A percentile compares a stretch with the other conserved stretches of the same genome.
Conservation (phyloP, 495 filamentous ascomycete genomes). For the Tetracladium marchalianum region DNA sequence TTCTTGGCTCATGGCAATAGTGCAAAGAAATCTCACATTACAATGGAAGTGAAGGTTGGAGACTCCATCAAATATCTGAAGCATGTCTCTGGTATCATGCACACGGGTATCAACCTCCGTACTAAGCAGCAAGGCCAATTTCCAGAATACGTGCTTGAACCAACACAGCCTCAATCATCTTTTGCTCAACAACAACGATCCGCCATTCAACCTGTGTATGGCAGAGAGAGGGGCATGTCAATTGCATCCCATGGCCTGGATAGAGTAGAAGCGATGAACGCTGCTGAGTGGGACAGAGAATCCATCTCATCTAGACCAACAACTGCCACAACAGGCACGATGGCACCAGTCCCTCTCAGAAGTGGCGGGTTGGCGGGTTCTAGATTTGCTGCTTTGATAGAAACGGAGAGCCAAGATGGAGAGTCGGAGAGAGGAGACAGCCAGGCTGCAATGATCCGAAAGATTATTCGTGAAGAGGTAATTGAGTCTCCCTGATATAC, state of each 20-base stretch:
- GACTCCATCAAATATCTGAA: slow-evolving; percentile 15
- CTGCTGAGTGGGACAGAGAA: slow-evolving; percentile 11
- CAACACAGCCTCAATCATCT: background rate
- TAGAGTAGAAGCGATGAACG: slow-evolving; percentile 8
- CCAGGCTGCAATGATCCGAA: background rate
- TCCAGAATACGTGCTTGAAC: background rate
- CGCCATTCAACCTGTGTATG: too few relatives aligned
- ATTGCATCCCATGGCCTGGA: background rate
- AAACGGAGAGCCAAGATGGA: background rate
- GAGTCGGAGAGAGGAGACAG: background rate
- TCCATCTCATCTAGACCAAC: background rate
- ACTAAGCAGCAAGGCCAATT: slow-evolving; percentile 13
- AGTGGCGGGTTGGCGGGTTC: slow-evolving; percentile 1
- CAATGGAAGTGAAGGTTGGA: slow-evolving; percentile 10
- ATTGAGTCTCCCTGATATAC: background rate
- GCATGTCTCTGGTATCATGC: slow-evolving; percentile 11
- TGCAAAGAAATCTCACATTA: background rate
- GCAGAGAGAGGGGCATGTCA: too few relatives aligned
- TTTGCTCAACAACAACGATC: background rate
- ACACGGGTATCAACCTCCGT: slow-evolving; percentile 5
- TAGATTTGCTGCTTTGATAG: slow-evolving; percentile 7
- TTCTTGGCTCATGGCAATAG: slow-evolving; percentile 9
- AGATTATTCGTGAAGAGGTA: slow-evolving; percentile 10
- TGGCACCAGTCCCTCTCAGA: background rate
- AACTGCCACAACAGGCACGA: background rate